A percentile compares a stretch with the other conserved stretches of the same genome.
phyloP scores from a whole-genome alignment of 1,284 basidiomycete genomes.

The Boletus sp. region DNA sequence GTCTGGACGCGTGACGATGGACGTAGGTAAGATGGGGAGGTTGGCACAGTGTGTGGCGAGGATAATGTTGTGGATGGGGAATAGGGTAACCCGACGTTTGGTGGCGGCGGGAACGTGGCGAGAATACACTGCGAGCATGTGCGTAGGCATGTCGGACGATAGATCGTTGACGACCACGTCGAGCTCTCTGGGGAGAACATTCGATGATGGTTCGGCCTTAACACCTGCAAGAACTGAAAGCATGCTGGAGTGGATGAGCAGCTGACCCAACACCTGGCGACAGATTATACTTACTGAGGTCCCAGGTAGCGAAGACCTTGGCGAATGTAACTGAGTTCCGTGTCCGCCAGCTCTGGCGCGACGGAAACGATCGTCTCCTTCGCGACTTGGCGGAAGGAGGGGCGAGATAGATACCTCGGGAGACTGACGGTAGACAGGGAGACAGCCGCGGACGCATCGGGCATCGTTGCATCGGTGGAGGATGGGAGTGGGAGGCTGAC shows the following conservation, averaged over 20 bases:
- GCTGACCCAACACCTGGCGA: not conserved
- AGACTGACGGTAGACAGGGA: conserved; percentile 13
- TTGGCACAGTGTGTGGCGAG: conserved; percentile 52
- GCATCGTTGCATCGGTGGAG: conserved; percentile 2
- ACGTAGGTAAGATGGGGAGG: conserved; percentile 40
- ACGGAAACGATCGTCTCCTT: conserved; percentile 16
- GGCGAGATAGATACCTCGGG: conserved; percentile 26
- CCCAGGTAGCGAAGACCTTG: conserved; percentile 29
- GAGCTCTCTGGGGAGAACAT: conserved; percentile 31
- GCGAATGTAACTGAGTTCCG: conserved; percentile 25
- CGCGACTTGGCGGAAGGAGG: conserved; percentile 14
- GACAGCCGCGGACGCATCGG: conserved; percentile 9
- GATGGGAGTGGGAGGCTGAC: conserved; percentile 15
- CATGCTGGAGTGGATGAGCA: conserved; percentile 28
- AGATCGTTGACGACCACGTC: conserved; percentile 27
- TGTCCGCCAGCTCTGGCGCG: conserved; percentile 27
- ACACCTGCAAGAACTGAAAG: conserved; percentile 30
- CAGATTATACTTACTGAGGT: conserved; percentile 21
- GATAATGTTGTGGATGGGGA: conserved; percentile 54
- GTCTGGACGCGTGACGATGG: conserved; percentile 22
- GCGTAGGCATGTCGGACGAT: conserved; percentile 45
- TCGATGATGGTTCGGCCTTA: conserved; percentile 21
- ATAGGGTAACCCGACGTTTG: conserved; percentile 43
- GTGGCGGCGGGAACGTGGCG: conserved; percentile 24
- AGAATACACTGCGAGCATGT: conserved; percentile 50